phyloP scores from a whole-genome alignment of 176 grass and related monocot species.

The Otatea glauca region DNA sequence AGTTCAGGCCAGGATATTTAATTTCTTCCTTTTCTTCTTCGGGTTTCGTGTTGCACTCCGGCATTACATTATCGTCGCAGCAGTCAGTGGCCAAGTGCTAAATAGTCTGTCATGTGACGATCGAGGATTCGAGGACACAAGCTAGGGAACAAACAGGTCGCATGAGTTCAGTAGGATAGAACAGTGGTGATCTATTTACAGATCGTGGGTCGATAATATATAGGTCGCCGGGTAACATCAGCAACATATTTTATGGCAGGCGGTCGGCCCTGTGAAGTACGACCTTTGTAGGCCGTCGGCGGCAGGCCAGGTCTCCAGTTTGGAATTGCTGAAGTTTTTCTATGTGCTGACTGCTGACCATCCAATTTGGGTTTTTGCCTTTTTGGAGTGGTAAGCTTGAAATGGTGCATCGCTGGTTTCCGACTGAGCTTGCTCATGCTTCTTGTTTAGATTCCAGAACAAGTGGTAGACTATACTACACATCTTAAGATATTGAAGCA shows the following conservation, averaged over 20 bases:
- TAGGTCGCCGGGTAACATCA: neutral
- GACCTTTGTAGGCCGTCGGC: constrained; percentile 13
- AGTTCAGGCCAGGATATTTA: too few relatives aligned
- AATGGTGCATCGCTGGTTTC: neutral
- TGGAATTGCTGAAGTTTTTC: neutral
- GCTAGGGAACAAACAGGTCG: neutral
- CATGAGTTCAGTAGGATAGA: neutral
- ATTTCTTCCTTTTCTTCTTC: neutral
- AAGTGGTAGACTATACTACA: neutral
- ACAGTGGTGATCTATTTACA: constrained; percentile 18
- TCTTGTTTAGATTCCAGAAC: constrained; percentile 9
- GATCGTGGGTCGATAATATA: neutral
- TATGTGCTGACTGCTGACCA: constrained; percentile 43
- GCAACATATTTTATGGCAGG: constrained; percentile 1
- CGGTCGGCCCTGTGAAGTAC: neutral
- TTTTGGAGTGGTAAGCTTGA: neutral
- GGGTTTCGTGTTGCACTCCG: neutral
- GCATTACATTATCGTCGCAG: neutral
- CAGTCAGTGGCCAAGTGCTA: neutral
- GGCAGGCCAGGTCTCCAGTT: constrained; percentile 10
- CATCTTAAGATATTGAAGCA: neutral
- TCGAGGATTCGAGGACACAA: neutral
- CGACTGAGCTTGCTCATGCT: neutral
- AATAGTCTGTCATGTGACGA: constrained; percentile 37
- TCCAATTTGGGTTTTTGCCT: neutral